These are phyloP conservation scores for Aquilaria malaccensis DNA, from an alignment of 345 rosid species.

Conservation along the genomic window DNA sequence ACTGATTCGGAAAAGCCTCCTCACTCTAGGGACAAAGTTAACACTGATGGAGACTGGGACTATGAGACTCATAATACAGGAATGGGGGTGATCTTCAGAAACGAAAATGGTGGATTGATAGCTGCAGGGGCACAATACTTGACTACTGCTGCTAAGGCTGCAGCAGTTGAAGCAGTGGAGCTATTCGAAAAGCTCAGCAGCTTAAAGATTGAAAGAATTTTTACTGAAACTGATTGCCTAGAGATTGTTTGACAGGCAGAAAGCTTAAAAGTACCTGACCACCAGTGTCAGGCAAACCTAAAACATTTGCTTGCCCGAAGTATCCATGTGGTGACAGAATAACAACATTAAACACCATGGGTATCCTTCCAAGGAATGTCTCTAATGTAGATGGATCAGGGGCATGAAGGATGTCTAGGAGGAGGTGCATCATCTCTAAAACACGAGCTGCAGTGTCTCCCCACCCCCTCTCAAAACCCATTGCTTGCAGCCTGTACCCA, in stretches of 20 bases:
- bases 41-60: too few relatives aligned
- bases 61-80: background rate
- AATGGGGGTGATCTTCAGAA: too few relatives aligned
- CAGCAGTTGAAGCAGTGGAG: too few relatives aligned
- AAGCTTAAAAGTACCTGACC: constrained; percentile 57
- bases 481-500: constrained; percentile 58
- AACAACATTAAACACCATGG: constrained; percentile 93
- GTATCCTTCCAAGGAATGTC: constrained; percentile 89
- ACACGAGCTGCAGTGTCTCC: constrained; percentile 86
- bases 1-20: too few relatives aligned
- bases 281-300: constrained; percentile 98
- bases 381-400: constrained; percentile 92
- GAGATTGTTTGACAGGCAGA: background rate
- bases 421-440: constrained; percentile 74
- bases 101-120: too few relatives aligned
- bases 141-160: too few relatives aligned
- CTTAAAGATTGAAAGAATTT: too few relatives aligned
- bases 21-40: too few relatives aligned
- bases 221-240: too few relatives aligned
- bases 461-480: constrained; percentile 99
- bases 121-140: too few relatives aligned
- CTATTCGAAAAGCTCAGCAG: too few relatives aligned
- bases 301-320: constrained; percentile 99
- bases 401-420: constrained; percentile 89
- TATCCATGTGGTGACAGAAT: constrained; percentile 96